phyloP scores from a whole-genome alignment of 2,329 filamentous ascomycete genomes.

The Ascochyta pisi region DNA sequence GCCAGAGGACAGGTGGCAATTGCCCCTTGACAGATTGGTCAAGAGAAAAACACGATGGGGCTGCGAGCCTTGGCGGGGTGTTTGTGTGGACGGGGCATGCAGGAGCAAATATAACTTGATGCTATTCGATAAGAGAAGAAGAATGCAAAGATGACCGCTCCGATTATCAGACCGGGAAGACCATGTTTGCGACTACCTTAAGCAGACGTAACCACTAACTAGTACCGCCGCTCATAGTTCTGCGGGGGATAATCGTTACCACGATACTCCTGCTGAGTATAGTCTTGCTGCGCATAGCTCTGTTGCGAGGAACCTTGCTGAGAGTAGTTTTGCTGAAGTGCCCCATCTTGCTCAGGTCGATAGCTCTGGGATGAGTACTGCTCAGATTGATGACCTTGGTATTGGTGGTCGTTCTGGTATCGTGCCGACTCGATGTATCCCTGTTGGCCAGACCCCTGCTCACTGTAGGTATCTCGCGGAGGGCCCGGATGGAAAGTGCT shows the following conservation, averaged over 20 bases:
- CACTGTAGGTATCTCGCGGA: constrained; percentile 10
- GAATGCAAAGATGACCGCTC: too few species aligned
- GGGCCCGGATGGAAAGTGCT: constrained; percentile 10
- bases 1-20: too few species aligned
- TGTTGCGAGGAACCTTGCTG: constrained; percentile 18
- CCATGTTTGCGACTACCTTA: not conserved
- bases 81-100: too few species aligned
- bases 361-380: constrained; percentile 3
- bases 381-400: constrained; percentile 10
- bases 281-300: constrained; percentile 6
- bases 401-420: constrained; percentile 17
- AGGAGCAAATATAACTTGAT: too few species aligned
- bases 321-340: constrained; percentile 10
- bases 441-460: constrained; percentile 8
- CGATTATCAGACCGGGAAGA: too few species aligned
- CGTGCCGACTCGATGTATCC: constrained; percentile 13
- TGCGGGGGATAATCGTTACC: constrained; percentile 17
- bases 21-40: too few species aligned
- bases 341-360: constrained; percentile 9
- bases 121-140: too few species aligned
- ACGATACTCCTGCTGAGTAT: constrained; percentile 9
- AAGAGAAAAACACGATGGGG: too few species aligned
- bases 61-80: too few species aligned
- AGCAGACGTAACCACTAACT: not conserved
- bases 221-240: constrained; percentile 14